Evolutionary conservation across 805 yeast genomes (phyloP), one percentile per base, ranked within the genome.

Genomic region (Nakazawaea molendinolei): DNA sequence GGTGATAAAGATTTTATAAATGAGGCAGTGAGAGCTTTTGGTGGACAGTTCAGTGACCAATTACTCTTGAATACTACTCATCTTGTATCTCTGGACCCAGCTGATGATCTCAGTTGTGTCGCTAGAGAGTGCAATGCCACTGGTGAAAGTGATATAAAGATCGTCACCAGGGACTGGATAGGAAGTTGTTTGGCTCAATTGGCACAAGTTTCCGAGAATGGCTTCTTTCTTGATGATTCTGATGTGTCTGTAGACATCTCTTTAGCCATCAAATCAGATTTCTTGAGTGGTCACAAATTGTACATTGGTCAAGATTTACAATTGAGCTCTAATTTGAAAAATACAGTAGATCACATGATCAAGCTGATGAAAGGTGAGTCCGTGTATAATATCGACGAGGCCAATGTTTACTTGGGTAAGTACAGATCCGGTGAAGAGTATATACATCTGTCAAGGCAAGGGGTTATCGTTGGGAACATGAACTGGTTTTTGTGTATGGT

Each of bases 141-240:
- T 17, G 60, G 59, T 1, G 53, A 53, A 4, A 54, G 63, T 24
- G 53, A 63, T 23, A 77, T 82, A 23, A 65, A 70, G 33, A 67
- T 79, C 12, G 92, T 89, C 3, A 62, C 70, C 3, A 94, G 95
- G 0, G 73, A 76, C 15, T 90, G 95, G 96, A 56, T 89, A 10
- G 78, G 79, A 34, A 82, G 74, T 40, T 80, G 89, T 50, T 61
- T 84, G n/a, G n/a, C n/a, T n/a, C n/a, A n/a, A n/a, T n/a, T n/a
- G n/a, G n/a, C n/a, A n/a, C n/a, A n/a, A n/a, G n/a, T n/a, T n/a
- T n/a, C n/a, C n/a, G n/a, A n/a, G n/a, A n/a, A n/a, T n/a, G n/a
- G n/a, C n/a, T n/a, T n/a, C n/a, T n/a, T n/a, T n/a, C n/a, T n/a
- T n/a, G n/a, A n/a, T n/a, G 42, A 35, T 21, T 13, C 40, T 7